These are phyloP conservation scores for Yamadazyma kitorensis DNA, from an alignment of 805 yeast genomes.

Conservation along the genomic window DNA sequence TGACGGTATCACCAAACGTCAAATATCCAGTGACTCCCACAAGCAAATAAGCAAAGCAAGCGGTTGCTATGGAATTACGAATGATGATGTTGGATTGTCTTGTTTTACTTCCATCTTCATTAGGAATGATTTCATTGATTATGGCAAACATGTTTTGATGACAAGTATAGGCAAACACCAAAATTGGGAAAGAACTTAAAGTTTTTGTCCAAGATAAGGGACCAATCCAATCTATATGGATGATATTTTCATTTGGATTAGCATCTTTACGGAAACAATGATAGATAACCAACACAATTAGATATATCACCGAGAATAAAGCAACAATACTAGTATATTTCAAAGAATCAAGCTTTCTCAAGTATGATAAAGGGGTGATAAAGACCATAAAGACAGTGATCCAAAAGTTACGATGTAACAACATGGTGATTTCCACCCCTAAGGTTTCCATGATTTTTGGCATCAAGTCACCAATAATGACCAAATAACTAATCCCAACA, in stretches of 20 bases:
- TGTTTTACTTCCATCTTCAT: conserved; percentile 37
- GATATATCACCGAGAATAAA: conserved; percentile 60
- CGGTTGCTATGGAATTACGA: conserved; percentile 51
- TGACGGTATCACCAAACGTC: conserved; percentile 64
- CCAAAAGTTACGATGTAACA: conserved; percentile 47
- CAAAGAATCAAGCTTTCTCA: conserved; percentile 64
- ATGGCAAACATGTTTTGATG: conserved; percentile 80
- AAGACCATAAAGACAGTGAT: conserved; percentile 49
- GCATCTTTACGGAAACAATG: conserved; percentile 28
- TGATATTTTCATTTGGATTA: conserved; percentile 12
- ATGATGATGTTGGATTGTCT: conserved; percentile 50
- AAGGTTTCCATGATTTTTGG: conserved; percentile 51
- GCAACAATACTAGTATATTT: conserved; percentile 73
- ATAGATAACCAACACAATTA: conserved; percentile 52
- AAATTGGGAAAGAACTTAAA: conserved; percentile 66
- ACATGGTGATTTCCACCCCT: conserved; percentile 22
- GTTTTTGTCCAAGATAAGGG: conserved; percentile 38
- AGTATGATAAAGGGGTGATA: conserved; percentile 60
- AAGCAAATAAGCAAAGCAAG: conserved; percentile 55
- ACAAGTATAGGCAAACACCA: conserved; percentile 79
- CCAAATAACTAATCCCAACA: conserved; percentile 67
- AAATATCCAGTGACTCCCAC: conserved; percentile 72
- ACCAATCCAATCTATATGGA: conserved; percentile 31
- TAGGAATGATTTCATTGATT: conserved; percentile 58
- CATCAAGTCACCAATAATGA: conserved; percentile 73